Conservation (phyloP, 1,284 basidiomycete genomes). For the Pseudozyma sp. region DNA sequence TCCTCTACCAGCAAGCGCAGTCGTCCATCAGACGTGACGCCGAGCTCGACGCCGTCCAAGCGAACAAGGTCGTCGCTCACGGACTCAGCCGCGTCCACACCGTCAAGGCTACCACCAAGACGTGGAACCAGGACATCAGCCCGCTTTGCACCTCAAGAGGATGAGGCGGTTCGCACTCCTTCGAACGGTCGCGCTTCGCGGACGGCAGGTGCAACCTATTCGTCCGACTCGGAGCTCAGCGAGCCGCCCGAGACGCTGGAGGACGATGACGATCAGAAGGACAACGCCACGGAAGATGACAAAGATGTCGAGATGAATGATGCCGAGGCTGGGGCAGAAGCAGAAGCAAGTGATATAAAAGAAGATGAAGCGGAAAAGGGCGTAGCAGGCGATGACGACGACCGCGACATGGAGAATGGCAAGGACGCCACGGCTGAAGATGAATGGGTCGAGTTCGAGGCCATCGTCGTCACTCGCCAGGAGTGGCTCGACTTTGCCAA, state of each 20-base stretch:
- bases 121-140: conserved; percentile 44
- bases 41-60: conserved; percentile 36
- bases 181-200: conserved; percentile 18
- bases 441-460: conserved; percentile 69
- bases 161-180: conserved; percentile 21
- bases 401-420: conserved; percentile 38
- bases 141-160: conserved; percentile 34
- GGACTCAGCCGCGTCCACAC: conserved; percentile 33
- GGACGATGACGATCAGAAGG: conserved; percentile 10
- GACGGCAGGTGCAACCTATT: conserved; percentile 18
- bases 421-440: conserved; percentile 61
- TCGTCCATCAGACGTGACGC: conserved; percentile 68
- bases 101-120: conserved; percentile 31
- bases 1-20: conserved; percentile 72
- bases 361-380: conserved; percentile 25
- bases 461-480: conserved; percentile 77
- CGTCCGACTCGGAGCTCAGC: conserved; percentile 61
- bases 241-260: conserved; percentile 53
- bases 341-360: conserved; percentile 57
- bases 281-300: conserved; percentile 8
- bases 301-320: conserved; percentile 26
- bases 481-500: conserved; percentile 78
- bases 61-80: conserved; percentile 34
- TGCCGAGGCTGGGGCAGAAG: neutral
- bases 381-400: conserved; percentile 4